Evolutionary conservation across 805 yeast species (phyloP).

Genomic region (Candida pseudofarinosa): DNA sequence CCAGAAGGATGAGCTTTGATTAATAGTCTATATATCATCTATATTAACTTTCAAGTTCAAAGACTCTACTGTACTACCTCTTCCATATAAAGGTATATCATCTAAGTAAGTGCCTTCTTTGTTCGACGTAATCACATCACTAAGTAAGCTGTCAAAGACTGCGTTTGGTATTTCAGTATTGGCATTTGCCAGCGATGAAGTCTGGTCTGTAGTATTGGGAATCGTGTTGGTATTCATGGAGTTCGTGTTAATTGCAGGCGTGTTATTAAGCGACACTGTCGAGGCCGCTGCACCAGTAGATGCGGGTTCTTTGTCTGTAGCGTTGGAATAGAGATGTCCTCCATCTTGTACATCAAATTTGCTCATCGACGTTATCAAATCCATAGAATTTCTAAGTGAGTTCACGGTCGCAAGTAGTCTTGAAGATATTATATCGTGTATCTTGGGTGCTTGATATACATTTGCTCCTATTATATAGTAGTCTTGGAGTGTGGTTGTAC

Average conservation of each 20-base stretch:
- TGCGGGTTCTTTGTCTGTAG: constrained; percentile 2
- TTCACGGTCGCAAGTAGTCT: constrained; percentile 47
- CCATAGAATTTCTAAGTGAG: constrained; percentile 31
- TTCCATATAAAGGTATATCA: constrained; percentile 37
- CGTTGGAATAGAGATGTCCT: constrained; percentile 25
- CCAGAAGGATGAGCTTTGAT: constrained; percentile 27
- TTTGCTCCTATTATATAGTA: constrained; percentile 90
- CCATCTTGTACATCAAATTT: constrained; percentile 31
- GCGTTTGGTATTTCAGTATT: constrained; percentile 22
- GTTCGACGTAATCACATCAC: constrained; percentile 17
- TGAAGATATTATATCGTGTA: constrained; percentile 68
- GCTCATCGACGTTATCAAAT: constrained; percentile 29
- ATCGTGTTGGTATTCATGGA: constrained; percentile 7
- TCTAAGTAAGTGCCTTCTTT: constrained; percentile 27
- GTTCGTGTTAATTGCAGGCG: constrained; percentile 14
- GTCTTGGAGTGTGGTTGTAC: constrained; percentile 58
- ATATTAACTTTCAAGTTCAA: constrained; percentile 27
- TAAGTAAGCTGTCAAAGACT: constrained; percentile 30
- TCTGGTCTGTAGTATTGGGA: constrained; percentile 3
- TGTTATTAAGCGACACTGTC: constrained; percentile 8
- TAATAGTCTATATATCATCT: constrained; percentile 1
- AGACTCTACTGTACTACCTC: constrained; percentile 36
- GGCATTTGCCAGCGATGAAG: constrained; percentile 4
- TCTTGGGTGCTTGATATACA: constrained; percentile 83
- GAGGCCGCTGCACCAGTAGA: constrained; percentile 8